Percentiles rank a stretch among this genome's conserved stretches.
Conservation (phyloP, 768 basidiomycete genomes). For the Obba rivulosa region DNA sequence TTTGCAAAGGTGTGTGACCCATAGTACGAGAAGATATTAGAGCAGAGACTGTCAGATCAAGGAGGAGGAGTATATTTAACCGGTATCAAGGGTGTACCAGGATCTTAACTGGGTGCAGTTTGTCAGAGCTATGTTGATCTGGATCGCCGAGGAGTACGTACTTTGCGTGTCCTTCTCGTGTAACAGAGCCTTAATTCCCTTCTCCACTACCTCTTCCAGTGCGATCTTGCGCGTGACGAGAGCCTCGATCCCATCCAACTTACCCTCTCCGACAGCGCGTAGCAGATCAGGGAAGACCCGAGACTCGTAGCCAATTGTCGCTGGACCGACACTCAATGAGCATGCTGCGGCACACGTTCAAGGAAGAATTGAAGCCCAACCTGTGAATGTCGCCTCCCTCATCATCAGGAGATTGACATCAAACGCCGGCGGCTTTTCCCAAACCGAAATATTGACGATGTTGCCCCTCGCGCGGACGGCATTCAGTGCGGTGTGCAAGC, state of each 20-base stretch:
- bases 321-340: conserved; percentile 17
- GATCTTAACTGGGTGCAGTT: conserved; percentile 6
- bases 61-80: no score
- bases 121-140: neutral
- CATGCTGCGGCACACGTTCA: neutral
- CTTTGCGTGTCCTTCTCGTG: conserved; percentile 38
- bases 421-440: conserved; percentile 32
- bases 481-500: conserved; percentile 30
- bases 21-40: no score
- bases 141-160: conserved; percentile 12
- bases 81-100: conserved; percentile 6
- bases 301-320: conserved; percentile 30
- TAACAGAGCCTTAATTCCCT: conserved; percentile 36
- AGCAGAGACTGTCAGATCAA: no score
- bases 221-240: conserved; percentile 38
- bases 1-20: no score
- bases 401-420: conserved; percentile 32
- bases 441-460: conserved; percentile 37
- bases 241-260: conserved; percentile 33
- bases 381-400: conserved; percentile 35
- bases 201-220: conserved; percentile 37
- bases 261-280: conserved; percentile 32
- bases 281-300: conserved; percentile 36
- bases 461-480: conserved; percentile 35
- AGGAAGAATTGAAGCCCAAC: conserved; percentile 17